Base-by-base conservation (phyloP, 148 eudicot genomes). In the Vaccinium myrtillus region DNA sequence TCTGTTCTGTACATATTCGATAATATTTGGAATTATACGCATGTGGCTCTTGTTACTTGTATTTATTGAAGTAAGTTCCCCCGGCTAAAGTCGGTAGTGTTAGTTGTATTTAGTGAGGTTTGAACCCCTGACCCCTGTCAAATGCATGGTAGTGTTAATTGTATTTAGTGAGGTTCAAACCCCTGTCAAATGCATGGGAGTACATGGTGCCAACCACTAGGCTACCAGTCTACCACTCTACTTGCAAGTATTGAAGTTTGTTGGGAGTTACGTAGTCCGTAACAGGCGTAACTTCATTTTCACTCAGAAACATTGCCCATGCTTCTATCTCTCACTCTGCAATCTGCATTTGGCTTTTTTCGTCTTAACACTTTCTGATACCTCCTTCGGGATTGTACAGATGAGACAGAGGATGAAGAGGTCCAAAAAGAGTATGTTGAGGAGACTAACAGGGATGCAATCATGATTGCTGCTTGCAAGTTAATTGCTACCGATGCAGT, bases 391-490 rank as follows among this genome's bases (percentile, higher is more conserved):
- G 63, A 32, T 58, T 63, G 19, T 79, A 75, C 88, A 95, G 98
- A 90, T 84, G 95, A 95, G 74, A 88, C 90, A 36, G 96, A 95
- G 82, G 98, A 94, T 71, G 98, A 92, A 90, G 94, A 92, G 86
- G 88, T 85, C 56, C 91, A 90, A 80, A 91, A 91, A 89, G 99
- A 95, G 89, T 97, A 97, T 89, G 88, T 93, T 56, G 99, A 97
- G 87, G 98, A 94, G 86, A 95, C 95, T 75, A 95, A 90, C 82
- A 87, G 90, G 78, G 98, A 97, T 81, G 90, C 94, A 13, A 92
- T 95, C 80, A 91, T 97, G 88, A 91, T 94, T 83, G 96, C 94
- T 86, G 93, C 94, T 30, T 91, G 93, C 71, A 93, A 95, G 88
- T 88, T 97, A 87, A 89, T 97, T 86, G 91, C 90, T 73, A 92